These are phyloP conservation scores for Polytolypa hystricis DNA, from an alignment of 2,329 filamentous ascomycete genomes.

Conservation along the genomic window DNA sequence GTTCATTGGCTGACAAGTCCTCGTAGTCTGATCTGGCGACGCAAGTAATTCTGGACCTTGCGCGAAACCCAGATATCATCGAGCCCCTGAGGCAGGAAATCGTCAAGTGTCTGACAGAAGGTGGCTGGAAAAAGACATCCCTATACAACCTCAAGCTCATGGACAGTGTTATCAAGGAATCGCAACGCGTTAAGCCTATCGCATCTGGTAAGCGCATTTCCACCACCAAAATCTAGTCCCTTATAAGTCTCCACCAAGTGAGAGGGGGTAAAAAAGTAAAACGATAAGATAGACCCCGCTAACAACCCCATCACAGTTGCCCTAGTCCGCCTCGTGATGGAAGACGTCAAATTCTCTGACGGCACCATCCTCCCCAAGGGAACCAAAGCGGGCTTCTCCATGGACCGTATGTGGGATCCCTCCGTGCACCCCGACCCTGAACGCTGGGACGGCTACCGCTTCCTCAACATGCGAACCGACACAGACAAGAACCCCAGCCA, in stretches of 20 bases:
- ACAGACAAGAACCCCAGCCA: constrained; percentile 17
- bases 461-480: constrained; percentile 20
- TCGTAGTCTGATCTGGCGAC: constrained; percentile 23
- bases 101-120: constrained; percentile 26
- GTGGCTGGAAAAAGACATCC: constrained; percentile 24
- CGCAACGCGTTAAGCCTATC: constrained; percentile 20
- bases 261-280: too few relatives aligned
- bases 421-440: constrained; percentile 18
- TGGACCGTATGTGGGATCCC: constrained; percentile 19
- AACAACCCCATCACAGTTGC: constrained; percentile 11
- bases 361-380: constrained; percentile 22
- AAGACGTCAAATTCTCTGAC: constrained; percentile 19
- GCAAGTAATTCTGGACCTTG: constrained; percentile 44
- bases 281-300: too few relatives aligned
- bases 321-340: constrained; percentile 17
- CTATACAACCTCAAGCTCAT: constrained; percentile 24
- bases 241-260: too few relatives aligned
- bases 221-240: too few relatives aligned
- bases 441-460: constrained; percentile 25
- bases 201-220: constrained; percentile 18
- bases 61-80: constrained; percentile 40
- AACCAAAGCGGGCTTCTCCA: constrained; percentile 17
- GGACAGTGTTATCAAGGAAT: constrained; percentile 28
- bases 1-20: neutral
- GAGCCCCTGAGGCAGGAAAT: constrained; percentile 44